Evolutionary conservation across 176 grass and related monocot genomes (phyloP), one percentile per base, ranked within the genome.

Genomic region (Rhynchospora breviuscula): DNA sequence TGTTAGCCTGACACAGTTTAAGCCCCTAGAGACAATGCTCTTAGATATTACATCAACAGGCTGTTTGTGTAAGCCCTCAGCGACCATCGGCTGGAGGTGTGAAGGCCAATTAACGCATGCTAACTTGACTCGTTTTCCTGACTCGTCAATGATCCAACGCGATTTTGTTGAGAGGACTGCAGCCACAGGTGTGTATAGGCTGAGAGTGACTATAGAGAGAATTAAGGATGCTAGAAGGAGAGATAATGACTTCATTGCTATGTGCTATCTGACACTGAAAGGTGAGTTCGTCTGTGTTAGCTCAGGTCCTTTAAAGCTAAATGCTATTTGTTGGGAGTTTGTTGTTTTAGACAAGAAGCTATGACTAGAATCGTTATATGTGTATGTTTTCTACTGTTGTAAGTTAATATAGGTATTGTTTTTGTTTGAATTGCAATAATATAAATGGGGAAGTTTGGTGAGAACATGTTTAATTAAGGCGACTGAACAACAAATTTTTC

Each of bases 21-120:
- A 98, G 8, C 95, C 90, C 87, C 87, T 92, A 89, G 85, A 59
- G 19, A 71, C 72, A 18, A 94, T 85, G 82, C 51, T 84, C 65
- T 63, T 86, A 7, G 92, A 83, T 79, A 98, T 94, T 73, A 56
- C 59, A 78, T 61, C 85, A 10, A 98, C 22, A 25, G 92, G 85
- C 14, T 72, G 95, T 80, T 93, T 94, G 4, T 86, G 74, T 33
- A 98, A 79, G 13, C 95, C 92, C 17, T 98, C 95, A 1, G 90
- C 87, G 33, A 98, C 84, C 95, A 98, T 88, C 53, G 87, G 78
- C 77, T 98, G 83, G 44, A 98, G 86, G 73, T 98, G 95, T 26
- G 95, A 94, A 76, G 95, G 92, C 92, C 90, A 98, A 85, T 98
- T 98, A 69, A 98, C 92, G 73, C 95, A 98, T 61, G 92, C 87